Evolutionary conservation across 345 rosid species (phyloP).

Genomic region (Trapa incisa): DNA sequence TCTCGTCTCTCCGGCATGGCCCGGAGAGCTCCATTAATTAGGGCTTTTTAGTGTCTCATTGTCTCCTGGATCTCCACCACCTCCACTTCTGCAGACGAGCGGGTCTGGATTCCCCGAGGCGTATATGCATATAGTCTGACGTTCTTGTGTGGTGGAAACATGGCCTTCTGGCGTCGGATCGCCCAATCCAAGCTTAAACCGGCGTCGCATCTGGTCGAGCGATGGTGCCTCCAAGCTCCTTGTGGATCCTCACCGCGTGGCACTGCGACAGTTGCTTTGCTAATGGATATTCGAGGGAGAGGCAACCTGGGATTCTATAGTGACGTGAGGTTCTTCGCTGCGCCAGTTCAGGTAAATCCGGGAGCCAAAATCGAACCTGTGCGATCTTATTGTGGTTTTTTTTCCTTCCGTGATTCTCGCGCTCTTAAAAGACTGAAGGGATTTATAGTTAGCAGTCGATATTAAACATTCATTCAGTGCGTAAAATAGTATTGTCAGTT

Average conservation of each 20-base stretch:
- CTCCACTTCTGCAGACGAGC: background rate
- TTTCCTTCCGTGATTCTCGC: background rate
- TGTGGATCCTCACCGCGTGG: conserved; percentile 6
- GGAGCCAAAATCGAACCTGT: background rate
- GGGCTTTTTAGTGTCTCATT: no score
- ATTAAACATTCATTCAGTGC: background rate
- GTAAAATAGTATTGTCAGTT: background rate
- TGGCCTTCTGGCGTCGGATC: conserved; percentile 33
- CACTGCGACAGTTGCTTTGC: conserved; percentile 8
- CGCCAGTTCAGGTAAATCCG: conserved; percentile 22
- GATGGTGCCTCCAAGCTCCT: conserved; percentile 18
- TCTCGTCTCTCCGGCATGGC: no score
- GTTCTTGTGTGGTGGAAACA: background rate
- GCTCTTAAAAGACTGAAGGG: background rate
- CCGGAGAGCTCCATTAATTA: no score
- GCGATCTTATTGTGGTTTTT: background rate
- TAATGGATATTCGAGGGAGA: conserved; percentile 7
- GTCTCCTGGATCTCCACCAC: no score
- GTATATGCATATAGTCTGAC: background rate
- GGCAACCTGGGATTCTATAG: conserved; percentile 14
- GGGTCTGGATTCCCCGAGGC: background rate
- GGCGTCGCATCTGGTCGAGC: conserved; percentile 17
- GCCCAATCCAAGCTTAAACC: conserved; percentile 21
- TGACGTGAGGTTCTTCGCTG: conserved; percentile 38
- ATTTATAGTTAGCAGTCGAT: background rate